Base-by-base conservation (phyloP, 805 yeast genomes). In the Starmerella tilneyi region DNA sequence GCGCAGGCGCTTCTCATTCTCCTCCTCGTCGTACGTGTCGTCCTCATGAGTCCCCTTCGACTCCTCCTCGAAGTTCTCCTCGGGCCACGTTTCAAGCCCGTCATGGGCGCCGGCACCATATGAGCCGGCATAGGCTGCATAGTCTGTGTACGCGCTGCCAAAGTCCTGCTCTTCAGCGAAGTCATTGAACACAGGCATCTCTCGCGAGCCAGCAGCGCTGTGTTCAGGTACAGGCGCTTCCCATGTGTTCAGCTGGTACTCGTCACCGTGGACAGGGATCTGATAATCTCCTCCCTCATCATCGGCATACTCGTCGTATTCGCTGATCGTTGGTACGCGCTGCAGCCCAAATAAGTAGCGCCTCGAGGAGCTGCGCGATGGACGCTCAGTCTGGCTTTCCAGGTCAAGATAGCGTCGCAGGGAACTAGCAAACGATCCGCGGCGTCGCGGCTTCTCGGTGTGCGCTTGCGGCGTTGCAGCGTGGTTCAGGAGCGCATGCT, bases 181-280 rank as follows among this genome's bases (percentile, higher is more conserved):
- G 9, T 47, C 58, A 37, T 51, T 54, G 31, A 47, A 57, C n/a
- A 26, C 48, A 6, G 28, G 27, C 9, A 22, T 20, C 15, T 9
- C 8, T 9, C 19, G 38, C 8, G 38, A 11, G 11, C 11, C 11
- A 11, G 27, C 27, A 11, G 27, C 11, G 27, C 11, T 8, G 11
- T 24, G 27, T 8, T 8, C 11, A 9, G 22, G 35, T 9, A 11
- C 16, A 2, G 21, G 46, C 4, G 43, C 34, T 13, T 44, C 46
- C 49, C 56, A 51, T 2, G 67, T 63, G 45, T 64, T 64, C 32
- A 64, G 47, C 3, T 61, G 62, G 47, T 64, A 64, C 37, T 59
- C 60, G 41, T 63, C 69, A 8, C 68, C 68, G 5, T 51, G 44
- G 27, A 64, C 58, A 11, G 68, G 68, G 37, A 64, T 57, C 15